These are phyloP conservation scores for Xylaria bambusicola DNA, from an alignment of 495 filamentous ascomycete species.

Conservation along the genomic window DNA sequence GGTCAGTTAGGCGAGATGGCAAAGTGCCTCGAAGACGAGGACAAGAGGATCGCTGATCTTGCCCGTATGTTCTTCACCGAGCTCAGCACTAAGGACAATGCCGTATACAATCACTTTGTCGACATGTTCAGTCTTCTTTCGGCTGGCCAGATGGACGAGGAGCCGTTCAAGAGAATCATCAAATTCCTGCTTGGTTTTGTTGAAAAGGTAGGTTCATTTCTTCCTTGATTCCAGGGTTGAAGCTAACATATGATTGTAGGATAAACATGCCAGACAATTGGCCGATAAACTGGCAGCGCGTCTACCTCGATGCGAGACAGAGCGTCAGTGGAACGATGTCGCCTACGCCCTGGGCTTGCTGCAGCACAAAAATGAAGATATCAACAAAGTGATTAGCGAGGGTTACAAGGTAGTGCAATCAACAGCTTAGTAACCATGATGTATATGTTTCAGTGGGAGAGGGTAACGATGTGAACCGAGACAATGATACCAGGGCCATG, in stretches of 20 bases:
- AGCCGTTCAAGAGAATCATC: conserved; percentile 78
- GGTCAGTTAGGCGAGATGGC: conserved; percentile 99
- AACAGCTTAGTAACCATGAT: conserved; percentile 39
- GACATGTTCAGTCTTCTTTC: conserved; percentile 97
- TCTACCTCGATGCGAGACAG: conserved; percentile 81
- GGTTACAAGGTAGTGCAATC: conserved; percentile 85
- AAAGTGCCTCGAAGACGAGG: conserved; percentile 93
- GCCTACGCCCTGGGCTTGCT: conserved; percentile 85
- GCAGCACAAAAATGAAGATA: conserved; percentile 98
- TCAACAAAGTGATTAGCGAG: conserved; percentile 75
- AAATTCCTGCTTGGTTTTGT: conserved; percentile 94
- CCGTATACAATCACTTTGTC: conserved; percentile 98
- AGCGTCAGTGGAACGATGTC: conserved; percentile 96
- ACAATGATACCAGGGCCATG: conserved; percentile 2
- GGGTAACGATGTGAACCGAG: neutral
- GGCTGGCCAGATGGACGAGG: conserved; percentile 81
- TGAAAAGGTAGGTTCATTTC: conserved; percentile 73
- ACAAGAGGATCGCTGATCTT: conserved; percentile 90
- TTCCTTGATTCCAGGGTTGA: too few species aligned
- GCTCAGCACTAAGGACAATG: conserved; percentile 95
- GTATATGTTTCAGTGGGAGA: neutral
- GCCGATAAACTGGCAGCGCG: conserved; percentile 90
- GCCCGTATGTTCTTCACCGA: conserved; percentile 99
- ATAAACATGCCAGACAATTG: conserved; percentile 97
- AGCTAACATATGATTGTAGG: conserved; percentile 54